phyloP scores from a whole-genome alignment of 441 rosid species.

The Gossypium trilobum region DNA sequence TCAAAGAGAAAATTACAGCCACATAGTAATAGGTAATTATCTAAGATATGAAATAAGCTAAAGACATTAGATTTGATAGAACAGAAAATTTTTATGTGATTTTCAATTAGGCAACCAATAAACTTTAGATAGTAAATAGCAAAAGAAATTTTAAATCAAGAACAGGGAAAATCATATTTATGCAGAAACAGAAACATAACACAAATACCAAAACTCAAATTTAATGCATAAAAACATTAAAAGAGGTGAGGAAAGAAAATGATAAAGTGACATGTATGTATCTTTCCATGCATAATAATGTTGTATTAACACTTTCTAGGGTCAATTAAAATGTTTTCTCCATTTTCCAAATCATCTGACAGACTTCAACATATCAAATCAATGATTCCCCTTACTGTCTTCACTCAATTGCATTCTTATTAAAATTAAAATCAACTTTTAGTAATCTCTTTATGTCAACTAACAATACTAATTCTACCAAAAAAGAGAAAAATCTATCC shows the following conservation, averaged over 20 bases:
- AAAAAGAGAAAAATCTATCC: no score
- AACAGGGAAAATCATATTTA: background rate
- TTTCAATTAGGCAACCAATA: background rate
- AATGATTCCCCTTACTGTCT: background rate
- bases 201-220: background rate
- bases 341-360: background rate
- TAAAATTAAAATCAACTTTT: background rate
- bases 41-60: background rate
- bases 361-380: background rate
- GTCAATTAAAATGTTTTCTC: background rate
- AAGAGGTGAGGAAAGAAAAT: background rate
- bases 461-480: background rate
- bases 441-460: background rate
- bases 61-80: background rate
- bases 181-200: background rate
- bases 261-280: background rate
- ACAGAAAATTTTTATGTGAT: background rate
- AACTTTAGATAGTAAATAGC: background rate
- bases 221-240: background rate
- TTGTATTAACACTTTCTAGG: background rate
- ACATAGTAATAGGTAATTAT: background rate
- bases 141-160: background rate
- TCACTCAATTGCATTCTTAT: background rate
- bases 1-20: conserved; percentile 20
- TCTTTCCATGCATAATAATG: background rate